These are phyloP conservation scores for Cenchrus purpureus DNA, from an alignment of 176 grass and related monocot species.

Conservation along the genomic window DNA sequence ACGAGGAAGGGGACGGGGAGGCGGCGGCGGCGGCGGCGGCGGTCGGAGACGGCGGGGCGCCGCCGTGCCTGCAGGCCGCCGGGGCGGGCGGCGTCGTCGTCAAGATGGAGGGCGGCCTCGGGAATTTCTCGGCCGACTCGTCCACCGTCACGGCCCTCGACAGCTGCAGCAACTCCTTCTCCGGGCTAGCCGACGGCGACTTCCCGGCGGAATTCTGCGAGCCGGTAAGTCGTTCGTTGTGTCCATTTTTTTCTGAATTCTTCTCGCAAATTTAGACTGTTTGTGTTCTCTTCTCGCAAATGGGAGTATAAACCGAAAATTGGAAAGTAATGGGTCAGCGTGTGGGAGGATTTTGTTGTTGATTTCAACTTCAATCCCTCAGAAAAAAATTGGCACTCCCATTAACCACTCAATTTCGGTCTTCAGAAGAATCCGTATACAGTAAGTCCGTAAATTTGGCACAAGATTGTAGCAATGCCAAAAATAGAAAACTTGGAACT, in stretches of 20 bases:
- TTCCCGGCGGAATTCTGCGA: constrained; percentile 79
- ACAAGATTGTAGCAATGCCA: background rate
- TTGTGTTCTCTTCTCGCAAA: background rate
- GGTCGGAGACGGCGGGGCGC: constrained; percentile 17
- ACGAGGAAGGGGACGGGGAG: constrained; percentile 45
- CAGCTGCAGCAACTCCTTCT: constrained; percentile 89
- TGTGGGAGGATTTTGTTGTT: background rate
- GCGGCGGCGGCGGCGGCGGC: constrained; percentile 13
- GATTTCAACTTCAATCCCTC: too few relatives aligned
- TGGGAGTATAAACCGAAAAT: background rate
- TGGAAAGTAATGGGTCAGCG: background rate
- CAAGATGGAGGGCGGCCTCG: constrained; percentile 44
- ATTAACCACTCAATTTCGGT: constrained; percentile 21
- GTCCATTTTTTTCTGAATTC: constrained; percentile 10
- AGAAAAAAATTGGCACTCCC: background rate
- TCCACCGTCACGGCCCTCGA: constrained; percentile 84
- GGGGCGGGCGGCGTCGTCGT: background rate
- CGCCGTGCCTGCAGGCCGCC: background rate
- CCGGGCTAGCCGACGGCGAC: constrained; percentile 57
- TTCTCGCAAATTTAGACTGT: background rate
- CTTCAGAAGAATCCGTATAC: background rate
- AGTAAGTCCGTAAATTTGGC: constrained; percentile 12
- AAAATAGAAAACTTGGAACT: constrained; percentile 32
- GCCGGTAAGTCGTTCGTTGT: constrained; percentile 56
- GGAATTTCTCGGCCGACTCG: constrained; percentile 69